These are phyloP conservation scores for Aegilops speltoides DNA, from an alignment of 176 grass and related monocot species.

Conservation along the genomic window DNA sequence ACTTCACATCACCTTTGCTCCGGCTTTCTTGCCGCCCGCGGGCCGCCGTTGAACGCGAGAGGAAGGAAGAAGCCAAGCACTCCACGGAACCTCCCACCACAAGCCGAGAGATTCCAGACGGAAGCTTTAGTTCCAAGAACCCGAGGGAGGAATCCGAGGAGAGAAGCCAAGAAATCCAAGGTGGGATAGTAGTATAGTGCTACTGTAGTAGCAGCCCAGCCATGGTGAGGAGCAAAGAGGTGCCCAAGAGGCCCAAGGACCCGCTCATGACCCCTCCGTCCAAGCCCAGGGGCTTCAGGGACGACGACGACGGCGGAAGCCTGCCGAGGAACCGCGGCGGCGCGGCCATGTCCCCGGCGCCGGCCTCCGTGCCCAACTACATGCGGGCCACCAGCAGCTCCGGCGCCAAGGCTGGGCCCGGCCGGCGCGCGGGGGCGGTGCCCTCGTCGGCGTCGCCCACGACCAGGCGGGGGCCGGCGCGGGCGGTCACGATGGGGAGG, in stretches of 20 bases:
- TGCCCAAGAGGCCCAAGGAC: conserved; percentile 48
- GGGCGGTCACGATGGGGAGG: conserved; percentile 44
- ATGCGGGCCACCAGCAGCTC: conserved; percentile 85
- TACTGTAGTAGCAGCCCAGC: not conserved
- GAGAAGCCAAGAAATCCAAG: not conserved
- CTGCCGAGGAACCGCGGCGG: conserved; percentile 45
- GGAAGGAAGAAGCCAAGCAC: conserved; percentile 15
- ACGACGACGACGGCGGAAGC: conserved; percentile 19
- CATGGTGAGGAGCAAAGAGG: conserved; percentile 92
- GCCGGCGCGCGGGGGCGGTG: conserved; percentile 23
- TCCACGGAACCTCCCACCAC: conserved; percentile 27
- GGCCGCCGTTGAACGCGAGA: not conserved
- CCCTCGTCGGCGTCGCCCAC: conserved; percentile 2
- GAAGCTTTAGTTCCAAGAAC: not conserved
- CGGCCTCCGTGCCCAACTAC: conserved; percentile 66
- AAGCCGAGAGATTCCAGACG: conserved; percentile 4
- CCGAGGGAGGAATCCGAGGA: not conserved
- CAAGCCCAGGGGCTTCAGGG: conserved; percentile 41
- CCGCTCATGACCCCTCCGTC: conserved; percentile 39
- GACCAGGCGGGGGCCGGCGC: not conserved
- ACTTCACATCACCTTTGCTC: conserved; percentile 43
- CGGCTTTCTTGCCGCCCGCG: conserved; percentile 19
- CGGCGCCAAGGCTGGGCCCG: conserved; percentile 60
- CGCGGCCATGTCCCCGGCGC: conserved; percentile 34
- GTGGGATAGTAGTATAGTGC: not conserved